Conservation (phyloP, 2,329 filamentous ascomycete genomes). For the Aspergillus eucalypticola region DNA sequence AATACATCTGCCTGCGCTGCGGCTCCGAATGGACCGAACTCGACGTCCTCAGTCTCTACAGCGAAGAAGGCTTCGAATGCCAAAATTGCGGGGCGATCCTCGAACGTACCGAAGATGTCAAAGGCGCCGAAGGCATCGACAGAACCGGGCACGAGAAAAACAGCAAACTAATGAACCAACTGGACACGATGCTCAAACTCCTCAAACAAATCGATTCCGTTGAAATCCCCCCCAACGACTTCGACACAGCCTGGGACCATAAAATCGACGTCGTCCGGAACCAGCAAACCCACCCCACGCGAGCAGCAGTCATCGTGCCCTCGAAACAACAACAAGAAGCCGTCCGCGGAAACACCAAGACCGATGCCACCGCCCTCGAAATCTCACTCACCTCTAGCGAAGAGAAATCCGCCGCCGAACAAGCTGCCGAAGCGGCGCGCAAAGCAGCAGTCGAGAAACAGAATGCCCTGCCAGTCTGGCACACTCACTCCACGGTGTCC, state of each 20-base stretch:
- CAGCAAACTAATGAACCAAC: constrained; percentile 50
- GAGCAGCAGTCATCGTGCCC: constrained; percentile 44
- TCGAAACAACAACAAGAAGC: constrained; percentile 40
- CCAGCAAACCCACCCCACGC: constrained; percentile 43
- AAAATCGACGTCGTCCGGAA: constrained; percentile 49
- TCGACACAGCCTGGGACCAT: constrained; percentile 51
- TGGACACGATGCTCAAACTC: constrained; percentile 49
- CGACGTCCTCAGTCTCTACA: constrained; percentile 78
- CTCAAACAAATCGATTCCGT: constrained; percentile 51
- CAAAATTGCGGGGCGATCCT: constrained; percentile 66
- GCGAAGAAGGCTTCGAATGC: constrained; percentile 72
- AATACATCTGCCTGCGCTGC: constrained; percentile 82
- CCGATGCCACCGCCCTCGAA: constrained; percentile 47
- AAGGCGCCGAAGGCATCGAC: constrained; percentile 45
- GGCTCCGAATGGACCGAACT: constrained; percentile 84
- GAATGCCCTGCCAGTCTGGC: constrained; percentile 55
- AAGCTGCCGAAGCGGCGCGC: constrained; percentile 49
- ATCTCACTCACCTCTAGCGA: constrained; percentile 51
- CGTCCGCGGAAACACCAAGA: constrained; percentile 46
- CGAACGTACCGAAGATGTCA: constrained; percentile 47
- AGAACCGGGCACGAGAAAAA: constrained; percentile 53
- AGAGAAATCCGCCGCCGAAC: constrained; percentile 52
- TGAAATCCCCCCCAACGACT: constrained; percentile 51
- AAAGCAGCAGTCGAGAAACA: constrained; percentile 53
- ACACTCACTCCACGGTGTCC: constrained; percentile 53